Evolutionary conservation across 306 rosid genomes (phyloP).

Genomic region (Senna tora): DNA sequence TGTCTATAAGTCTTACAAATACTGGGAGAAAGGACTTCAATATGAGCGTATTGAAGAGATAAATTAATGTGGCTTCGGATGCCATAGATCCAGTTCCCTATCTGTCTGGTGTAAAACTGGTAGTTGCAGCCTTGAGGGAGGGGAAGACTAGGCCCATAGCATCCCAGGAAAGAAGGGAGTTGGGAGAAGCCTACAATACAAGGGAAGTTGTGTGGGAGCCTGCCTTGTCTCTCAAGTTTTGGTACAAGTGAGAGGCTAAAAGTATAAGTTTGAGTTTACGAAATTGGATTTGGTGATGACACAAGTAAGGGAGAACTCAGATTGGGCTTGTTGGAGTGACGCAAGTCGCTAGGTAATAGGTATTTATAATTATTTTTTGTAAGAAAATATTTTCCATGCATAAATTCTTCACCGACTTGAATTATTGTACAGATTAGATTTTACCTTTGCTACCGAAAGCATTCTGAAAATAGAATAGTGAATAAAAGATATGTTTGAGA

Average conservation of each 20-base stretch:
- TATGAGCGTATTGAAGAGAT: slow-evolving; percentile 4
- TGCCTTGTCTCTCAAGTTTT: not conserved
- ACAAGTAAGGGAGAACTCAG: slow-evolving; percentile 3
- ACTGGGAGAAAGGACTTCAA: slow-evolving; percentile 24
- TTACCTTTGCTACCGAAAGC: slow-evolving; percentile 26
- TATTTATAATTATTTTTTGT: slow-evolving; percentile 34
- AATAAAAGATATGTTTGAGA: slow-evolving; percentile 14
- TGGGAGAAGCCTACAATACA: not conserved
- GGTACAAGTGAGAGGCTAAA: too few species aligned
- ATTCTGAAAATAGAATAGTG: slow-evolving; percentile 25
- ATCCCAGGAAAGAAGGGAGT: not conserved
- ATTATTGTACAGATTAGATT: slow-evolving; percentile 48
- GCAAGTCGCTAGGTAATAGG: slow-evolving; percentile 33
- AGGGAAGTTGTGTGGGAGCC: slow-evolving; percentile 11
- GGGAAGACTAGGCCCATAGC: not conserved
- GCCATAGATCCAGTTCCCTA: not conserved
- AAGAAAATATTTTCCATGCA: slow-evolving; percentile 19
- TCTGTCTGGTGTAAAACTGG: not conserved
- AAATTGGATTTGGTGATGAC: slow-evolving; percentile 18
- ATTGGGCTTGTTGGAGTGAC: slow-evolving; percentile 29
- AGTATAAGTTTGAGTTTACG: slow-evolving; percentile 25
- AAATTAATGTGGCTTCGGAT: not conserved
- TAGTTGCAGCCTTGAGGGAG: slow-evolving; percentile 1
- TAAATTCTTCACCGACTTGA: slow-evolving; percentile 27
- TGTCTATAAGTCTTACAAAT: not conserved